phyloP scores from a whole-genome alignment of 2,329 filamentous ascomycete genomes.

The Helminthosporium solani region DNA sequence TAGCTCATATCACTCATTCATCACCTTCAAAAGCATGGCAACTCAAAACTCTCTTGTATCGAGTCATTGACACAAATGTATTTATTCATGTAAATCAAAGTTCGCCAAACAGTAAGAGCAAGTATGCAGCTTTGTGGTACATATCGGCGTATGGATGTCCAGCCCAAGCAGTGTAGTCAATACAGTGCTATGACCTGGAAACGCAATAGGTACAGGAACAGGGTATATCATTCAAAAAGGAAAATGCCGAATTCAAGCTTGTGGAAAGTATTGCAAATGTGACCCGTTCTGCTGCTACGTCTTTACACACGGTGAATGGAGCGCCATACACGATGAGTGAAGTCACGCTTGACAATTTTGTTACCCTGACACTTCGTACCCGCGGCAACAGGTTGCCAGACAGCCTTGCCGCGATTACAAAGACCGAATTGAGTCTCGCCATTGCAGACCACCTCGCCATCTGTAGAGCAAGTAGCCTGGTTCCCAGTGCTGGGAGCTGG shows the following conservation, averaged over 20 bases:
- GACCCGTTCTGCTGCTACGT: neutral
- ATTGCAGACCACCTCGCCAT: slow-evolving; percentile 43
- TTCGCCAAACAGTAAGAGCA: no score
- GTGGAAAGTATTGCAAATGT: neutral
- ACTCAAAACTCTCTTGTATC: no score
- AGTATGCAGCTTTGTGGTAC: no score
- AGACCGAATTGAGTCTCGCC: slow-evolving; percentile 42
- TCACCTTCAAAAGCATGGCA: no score
- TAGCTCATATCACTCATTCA: no score
- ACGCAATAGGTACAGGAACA: no score
- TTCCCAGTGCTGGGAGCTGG: slow-evolving; percentile 8
- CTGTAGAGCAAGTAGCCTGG: slow-evolving; percentile 27
- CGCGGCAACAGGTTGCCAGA: slow-evolving; percentile 43
- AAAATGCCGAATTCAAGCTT: neutral
- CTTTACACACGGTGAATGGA: neutral
- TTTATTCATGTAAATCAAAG: no score
- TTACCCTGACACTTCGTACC: slow-evolving; percentile 47
- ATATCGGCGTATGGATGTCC: no score
- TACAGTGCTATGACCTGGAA: no score
- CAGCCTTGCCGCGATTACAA: slow-evolving; percentile 42
- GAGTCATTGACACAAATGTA: no score
- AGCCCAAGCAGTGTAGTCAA: no score
- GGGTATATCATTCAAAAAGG: no score
- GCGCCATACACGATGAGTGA: slow-evolving; percentile 22
- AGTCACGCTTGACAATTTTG: slow-evolving; percentile 35